Evolutionary conservation across 192 early-diverging fungal genomes (phyloP).

Genomic region (Allomyces arbusculus): DNA sequence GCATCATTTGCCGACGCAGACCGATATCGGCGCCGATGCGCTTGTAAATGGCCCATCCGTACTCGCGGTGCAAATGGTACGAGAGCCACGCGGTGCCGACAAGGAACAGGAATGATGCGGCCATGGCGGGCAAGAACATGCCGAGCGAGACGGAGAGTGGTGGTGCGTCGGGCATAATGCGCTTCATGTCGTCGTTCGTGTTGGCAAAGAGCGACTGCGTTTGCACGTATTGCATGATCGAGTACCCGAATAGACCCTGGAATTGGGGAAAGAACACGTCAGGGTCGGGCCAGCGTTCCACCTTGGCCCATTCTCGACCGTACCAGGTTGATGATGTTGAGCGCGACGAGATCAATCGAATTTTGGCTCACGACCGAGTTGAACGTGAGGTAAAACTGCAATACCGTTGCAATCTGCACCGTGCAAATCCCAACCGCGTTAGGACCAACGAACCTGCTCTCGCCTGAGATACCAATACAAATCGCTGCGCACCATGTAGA

Average conservation of each 20-base stretch:
- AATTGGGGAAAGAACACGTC: too few species aligned
- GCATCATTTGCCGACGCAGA: background rate
- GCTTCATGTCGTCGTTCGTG: background rate
- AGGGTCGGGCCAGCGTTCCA: too few species aligned
- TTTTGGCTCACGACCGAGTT: background rate
- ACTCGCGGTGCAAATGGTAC: background rate
- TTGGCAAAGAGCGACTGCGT: background rate
- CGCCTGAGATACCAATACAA: background rate
- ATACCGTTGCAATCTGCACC: background rate
- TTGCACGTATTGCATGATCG: background rate
- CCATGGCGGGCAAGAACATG: background rate
- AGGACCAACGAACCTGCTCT: background rate
- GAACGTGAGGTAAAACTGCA: background rate
- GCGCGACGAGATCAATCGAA: background rate
- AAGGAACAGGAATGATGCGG: background rate
- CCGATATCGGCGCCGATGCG: background rate
- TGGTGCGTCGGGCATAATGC: too few species aligned
- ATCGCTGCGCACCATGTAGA: background rate
- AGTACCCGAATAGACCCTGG: background rate
- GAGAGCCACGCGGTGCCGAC: background rate
- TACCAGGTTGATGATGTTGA: background rate
- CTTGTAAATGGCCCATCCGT: background rate
- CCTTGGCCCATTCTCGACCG: too few species aligned
- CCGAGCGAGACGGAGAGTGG: background rate
- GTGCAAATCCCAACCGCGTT: background rate